Percentiles rank a stretch among this genome's conserved stretches.
Conservation (phyloP, 2,329 filamentous ascomycete species). For the Colletotrichum destructivum region DNA sequence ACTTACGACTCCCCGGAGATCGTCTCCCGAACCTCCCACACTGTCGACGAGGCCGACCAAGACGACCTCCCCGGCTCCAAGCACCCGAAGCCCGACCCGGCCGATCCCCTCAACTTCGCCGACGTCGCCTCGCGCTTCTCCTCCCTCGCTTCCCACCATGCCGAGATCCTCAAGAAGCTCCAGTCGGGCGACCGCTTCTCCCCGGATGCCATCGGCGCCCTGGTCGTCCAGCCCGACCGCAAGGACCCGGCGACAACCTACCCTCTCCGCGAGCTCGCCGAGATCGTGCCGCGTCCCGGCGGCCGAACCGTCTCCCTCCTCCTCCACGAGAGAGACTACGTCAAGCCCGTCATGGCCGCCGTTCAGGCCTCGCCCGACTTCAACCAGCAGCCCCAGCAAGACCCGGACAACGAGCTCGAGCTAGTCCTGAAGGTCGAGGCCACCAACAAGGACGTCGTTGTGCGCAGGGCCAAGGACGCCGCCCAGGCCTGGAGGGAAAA, state of each 20-base stretch:
- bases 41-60: slow-evolving; percentile 44
- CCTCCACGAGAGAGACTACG: slow-evolving; percentile 59
- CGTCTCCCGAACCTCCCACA: slow-evolving; percentile 41
- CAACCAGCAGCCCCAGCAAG: slow-evolving; percentile 74
- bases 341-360: slow-evolving; percentile 70
- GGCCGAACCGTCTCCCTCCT: slow-evolving; percentile 59
- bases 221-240: slow-evolving; percentile 57
- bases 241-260: slow-evolving; percentile 50
- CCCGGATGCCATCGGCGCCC: slow-evolving; percentile 63
- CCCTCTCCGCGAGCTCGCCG: slow-evolving; percentile 69
- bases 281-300: slow-evolving; percentile 64
- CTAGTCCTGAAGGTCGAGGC: slow-evolving; percentile 68
- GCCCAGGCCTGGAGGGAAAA: slow-evolving; percentile 67
- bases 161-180: slow-evolving; percentile 58
- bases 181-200: slow-evolving; percentile 67
- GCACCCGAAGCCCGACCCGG: slow-evolving; percentile 53
- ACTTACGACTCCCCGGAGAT: slow-evolving; percentile 41
- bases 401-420: slow-evolving; percentile 72
- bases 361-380: slow-evolving; percentile 67
- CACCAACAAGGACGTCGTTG: slow-evolving; percentile 64
- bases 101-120: slow-evolving; percentile 65
- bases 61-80: slow-evolving; percentile 42
- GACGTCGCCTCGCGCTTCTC: slow-evolving; percentile 62
- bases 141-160: slow-evolving; percentile 60
- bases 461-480: slow-evolving; percentile 59